Percentiles rank a stretch among this genome's conserved stretches.
Evolutionary conservation across 345 rosid species (phyloP).

Genomic region (Aegle marmelos): DNA sequence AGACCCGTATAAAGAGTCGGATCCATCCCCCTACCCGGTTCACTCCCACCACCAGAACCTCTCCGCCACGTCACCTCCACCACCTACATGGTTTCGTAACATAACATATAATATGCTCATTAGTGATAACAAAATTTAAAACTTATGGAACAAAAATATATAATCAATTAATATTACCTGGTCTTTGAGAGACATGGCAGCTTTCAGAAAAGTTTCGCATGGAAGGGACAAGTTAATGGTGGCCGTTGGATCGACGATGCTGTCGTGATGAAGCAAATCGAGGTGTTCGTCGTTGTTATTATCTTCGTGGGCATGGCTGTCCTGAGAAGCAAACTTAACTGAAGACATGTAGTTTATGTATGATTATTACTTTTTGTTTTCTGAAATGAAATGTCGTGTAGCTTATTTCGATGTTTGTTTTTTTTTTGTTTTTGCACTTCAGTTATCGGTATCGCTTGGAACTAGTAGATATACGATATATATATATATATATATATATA

Average conservation of each 20-base stretch:
- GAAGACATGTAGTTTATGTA: constrained; percentile 30
- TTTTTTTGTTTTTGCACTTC: not conserved
- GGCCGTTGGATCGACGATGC: constrained; percentile 34
- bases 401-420: not conserved
- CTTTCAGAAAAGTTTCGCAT: constrained; percentile 44
- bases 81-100: constrained; percentile 31
- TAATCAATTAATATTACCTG: constrained; percentile 31
- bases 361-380: too few species aligned
- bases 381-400: constrained; percentile 6
- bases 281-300: constrained; percentile 20
- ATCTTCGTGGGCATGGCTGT: constrained; percentile 25
- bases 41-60: constrained; percentile 8
- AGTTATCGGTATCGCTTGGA: not conserved
- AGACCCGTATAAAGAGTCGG: constrained; percentile 74
- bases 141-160: not conserved
- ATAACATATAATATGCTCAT: not conserved
- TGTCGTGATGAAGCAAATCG: constrained; percentile 26
- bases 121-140: too few species aligned
- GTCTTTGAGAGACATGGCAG: constrained; percentile 71
- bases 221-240: constrained; percentile 32
- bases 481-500: not conserved
- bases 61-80: constrained; percentile 63
- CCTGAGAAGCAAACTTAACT: constrained; percentile 33
- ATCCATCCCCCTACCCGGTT: constrained; percentile 30
- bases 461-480: too few species aligned